These are phyloP conservation scores for Antarctomyces pellizariae DNA, from an alignment of 495 filamentous ascomycete genomes.

Conservation along the genomic window DNA sequence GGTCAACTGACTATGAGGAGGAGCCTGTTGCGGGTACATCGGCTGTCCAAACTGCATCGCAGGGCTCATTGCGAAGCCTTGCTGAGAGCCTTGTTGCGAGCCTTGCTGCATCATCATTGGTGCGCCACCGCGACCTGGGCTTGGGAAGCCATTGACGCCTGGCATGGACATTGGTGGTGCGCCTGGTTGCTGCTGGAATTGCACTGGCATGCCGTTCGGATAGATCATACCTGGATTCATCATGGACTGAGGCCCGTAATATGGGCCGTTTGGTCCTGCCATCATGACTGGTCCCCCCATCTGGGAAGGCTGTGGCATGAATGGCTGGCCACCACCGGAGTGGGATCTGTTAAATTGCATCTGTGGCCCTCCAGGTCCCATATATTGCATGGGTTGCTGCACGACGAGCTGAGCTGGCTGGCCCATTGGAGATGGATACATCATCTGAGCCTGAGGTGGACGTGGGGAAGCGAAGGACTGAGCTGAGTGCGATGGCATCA, in stretches of 20 bases:
- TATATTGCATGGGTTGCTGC: constrained; percentile 45
- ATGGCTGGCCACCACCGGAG: constrained; percentile 38
- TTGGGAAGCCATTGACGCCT: constrained; percentile 56
- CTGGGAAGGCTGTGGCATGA: constrained; percentile 38
- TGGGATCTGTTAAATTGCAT: constrained; percentile 27
- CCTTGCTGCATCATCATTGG: constrained; percentile 64
- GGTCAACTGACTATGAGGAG: constrained; percentile 38
- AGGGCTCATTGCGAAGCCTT: constrained; percentile 45
- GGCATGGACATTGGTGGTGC: constrained; percentile 36
- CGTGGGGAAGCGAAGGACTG: constrained; percentile 62
- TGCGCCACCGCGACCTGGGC: constrained; percentile 47
- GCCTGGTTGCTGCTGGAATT: constrained; percentile 22
- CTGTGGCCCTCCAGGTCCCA: constrained; percentile 37
- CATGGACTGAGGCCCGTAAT: constrained; percentile 25
- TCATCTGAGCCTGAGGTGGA: constrained; percentile 40
- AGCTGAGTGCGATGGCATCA: constrained; percentile 60
- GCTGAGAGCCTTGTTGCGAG: constrained; percentile 56
- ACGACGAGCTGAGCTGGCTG: constrained; percentile 43
- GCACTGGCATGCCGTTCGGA: constrained; percentile 44
- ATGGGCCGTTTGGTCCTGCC: constrained; percentile 29
- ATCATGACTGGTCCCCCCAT: constrained; percentile 62
- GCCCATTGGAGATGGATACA: constrained; percentile 47
- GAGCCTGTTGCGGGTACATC: constrained; percentile 36
- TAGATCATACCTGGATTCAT: constrained; percentile 43
- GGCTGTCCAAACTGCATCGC: constrained; percentile 44